Evolutionary conservation across 805 yeast genomes (phyloP), one percentile per base, ranked within the genome.

Genomic region (Zygoascus flipseniorum): DNA sequence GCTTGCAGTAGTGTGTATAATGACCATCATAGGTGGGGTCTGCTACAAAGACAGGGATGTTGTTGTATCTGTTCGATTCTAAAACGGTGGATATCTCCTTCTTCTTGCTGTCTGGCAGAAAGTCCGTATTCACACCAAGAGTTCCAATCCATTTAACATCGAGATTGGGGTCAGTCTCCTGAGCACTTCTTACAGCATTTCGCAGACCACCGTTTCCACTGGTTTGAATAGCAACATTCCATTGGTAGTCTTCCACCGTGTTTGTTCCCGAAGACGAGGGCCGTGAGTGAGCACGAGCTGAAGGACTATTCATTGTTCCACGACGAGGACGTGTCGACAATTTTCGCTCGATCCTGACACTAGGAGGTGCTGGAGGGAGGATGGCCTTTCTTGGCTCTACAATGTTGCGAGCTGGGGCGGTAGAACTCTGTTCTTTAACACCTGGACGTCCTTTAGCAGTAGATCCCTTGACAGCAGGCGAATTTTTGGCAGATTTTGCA

Each of bases 1-100:
- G 95, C 69, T 93, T 93, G 68, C 97, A 92, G 67, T 86, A 93
- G 51, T 88, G 86, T 54, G 81, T 82, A 68, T 93, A 93, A 65
- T 90, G 96, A 19, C 97, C 97, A 63, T 85, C 86, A 61, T 89
- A 88, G 0, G 89, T 82, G 31, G 80, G 69, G 68, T 93, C 98
- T 59, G 79, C 80, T 2, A 92, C 82, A 55, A 80, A 81, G 1
- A 89, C 86, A 0, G 89, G 81, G 54, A 76, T 78, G 43, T 84
- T 79, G 54, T 79, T 64, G 65, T 79, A 83, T 2, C 81, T 78
- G 0, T 66, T 63, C 8, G 46, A 49, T 5, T 54, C 50, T 13
- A 87, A 68, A 42, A 72, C 73, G 0, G 61, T 58, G 1, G 80
- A 67, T 43, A 93, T 88, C 18, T 76, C 76, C 1, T 64, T 57